phyloP scores from a whole-genome alignment of 495 filamentous ascomycete species.

The Letharia lupina region DNA sequence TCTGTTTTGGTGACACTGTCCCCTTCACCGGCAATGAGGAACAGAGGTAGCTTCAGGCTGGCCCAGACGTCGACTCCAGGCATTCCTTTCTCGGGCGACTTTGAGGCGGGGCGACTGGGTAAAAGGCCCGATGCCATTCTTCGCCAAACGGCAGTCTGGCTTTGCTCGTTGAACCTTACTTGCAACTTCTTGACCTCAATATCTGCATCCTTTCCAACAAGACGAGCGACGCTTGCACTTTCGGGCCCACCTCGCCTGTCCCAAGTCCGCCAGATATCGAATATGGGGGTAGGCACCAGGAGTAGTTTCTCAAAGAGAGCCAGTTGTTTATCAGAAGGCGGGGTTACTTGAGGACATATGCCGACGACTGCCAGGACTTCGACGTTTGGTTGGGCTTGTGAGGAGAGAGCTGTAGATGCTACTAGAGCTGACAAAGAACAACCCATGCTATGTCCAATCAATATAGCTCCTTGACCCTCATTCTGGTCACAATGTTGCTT shows the following conservation, averaged over 20 bases:
- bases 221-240: slow-evolving; percentile 69
- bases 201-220: slow-evolving; percentile 69
- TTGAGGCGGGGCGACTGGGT: slow-evolving; percentile 41
- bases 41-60: slow-evolving; percentile 61
- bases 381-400: slow-evolving; percentile 51
- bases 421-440: slow-evolving; percentile 68
- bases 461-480: slow-evolving; percentile 62
- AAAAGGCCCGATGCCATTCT: slow-evolving; percentile 71
- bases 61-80: slow-evolving; percentile 66
- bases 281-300: slow-evolving; percentile 58
- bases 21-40: slow-evolving; percentile 67
- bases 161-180: slow-evolving; percentile 74
- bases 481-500: slow-evolving; percentile 56
- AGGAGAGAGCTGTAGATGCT: slow-evolving; percentile 54
- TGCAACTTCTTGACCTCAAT: slow-evolving; percentile 69
- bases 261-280: slow-evolving; percentile 70
- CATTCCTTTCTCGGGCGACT: slow-evolving; percentile 49
- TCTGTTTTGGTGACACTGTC: slow-evolving; percentile 64
- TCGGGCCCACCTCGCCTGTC: slow-evolving; percentile 71
- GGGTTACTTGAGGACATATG: slow-evolving; percentile 64
- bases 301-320: slow-evolving; percentile 48
- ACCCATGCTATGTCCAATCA: slow-evolving; percentile 86
- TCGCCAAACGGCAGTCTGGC: slow-evolving; percentile 69
- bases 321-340: slow-evolving; percentile 47
- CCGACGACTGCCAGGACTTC: slow-evolving; percentile 69